Base-by-base conservation (phyloP, 495 filamentous ascomycete species). In the Trypethelium eluteriae region DNA sequence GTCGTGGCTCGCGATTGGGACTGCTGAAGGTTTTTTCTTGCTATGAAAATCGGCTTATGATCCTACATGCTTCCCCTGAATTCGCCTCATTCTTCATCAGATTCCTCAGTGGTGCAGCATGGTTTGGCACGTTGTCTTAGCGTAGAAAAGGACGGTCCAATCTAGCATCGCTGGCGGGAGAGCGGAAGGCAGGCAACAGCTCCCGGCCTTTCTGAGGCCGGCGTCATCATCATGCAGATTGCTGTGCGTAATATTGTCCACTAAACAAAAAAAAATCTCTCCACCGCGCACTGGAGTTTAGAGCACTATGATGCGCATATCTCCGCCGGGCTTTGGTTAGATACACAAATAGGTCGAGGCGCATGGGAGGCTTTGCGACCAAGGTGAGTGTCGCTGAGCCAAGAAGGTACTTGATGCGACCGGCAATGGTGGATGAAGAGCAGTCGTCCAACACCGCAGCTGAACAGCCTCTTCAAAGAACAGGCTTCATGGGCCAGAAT, bases 221-320 rank as follows among this genome's bases (percentile, higher is more conserved):
- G 11, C 53, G 32, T 59, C 53, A 59, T 59, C 53, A 59, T 59
- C 53, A 35, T 59, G 53, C 53, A 59, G 18, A 59, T 59, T 25
- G 53, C 11, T 36, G 53, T 34, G 53, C 32, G 53, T 34, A 59
- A 59, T 44, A 53, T 53, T 36, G 36, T n/a, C 36, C 25, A 2
- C 53, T 32, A 32, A 18, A 35, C 34, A 59, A 59, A 6, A 59
- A 36, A 59, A 34, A 11, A 11, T 35, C 53, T 59, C 53, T 36
- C 53, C 53, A 59, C 53, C 53, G 53, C 53, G 6, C 3, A 59
- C 25, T 59, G 25, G 53, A 59, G 53, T 59, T 34, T 36, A 18
- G 18, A 32, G 11, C 53, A 32, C 53, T 59, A 1, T 59, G 0
- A 36, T 7, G 53, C 14, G 14, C 5, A 34, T 59, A 59, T 59